Evolutionary conservation across 2,329 filamentous ascomycete genomes (phyloP), one percentile per base, ranked within the genome.

Genomic region (Penicillium sp.): DNA sequence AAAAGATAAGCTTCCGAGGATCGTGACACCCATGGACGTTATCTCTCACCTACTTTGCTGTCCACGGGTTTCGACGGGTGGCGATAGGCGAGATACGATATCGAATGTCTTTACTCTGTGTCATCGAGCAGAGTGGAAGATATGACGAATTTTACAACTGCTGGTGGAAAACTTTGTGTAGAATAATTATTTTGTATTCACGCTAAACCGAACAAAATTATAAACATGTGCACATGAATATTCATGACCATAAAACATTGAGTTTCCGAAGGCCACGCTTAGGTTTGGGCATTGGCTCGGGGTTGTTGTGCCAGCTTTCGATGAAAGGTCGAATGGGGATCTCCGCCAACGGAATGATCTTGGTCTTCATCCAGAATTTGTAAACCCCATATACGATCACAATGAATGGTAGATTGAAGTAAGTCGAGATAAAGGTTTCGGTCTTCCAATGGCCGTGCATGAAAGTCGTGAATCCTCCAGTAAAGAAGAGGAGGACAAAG

Each of bases 401-500:
- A 59, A 86, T 84, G 24, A 84, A 76, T 0, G 82, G 81, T 24
- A 86, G 79, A n/a, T 83, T 83, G 22, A 86, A 74, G 61, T 87
- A 87, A 0, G 80, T 77, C 0, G 82, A 82, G 51, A 79, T 72
- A 0, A 83, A 82, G 63, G 85, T 85, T 66, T 90, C 89, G 7
- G 87, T 81, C 32, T 21, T 53, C 65, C 65, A 68, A 14, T 60
- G 48, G 0, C 60, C 59, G 5, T 62, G 54, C 31, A 67, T 60
- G 22, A 68, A 69, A 0, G 61, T 64, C 10, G 84, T 79, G 69
- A 89, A 90, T 0, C 87, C 88, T 57, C 88, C 88, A 49, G 88
- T 85, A 4, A 90, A 70, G 9, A 82, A 85, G 2, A 90, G 73
- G n/a, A 89, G 67, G 3, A 71, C 62, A 36, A 89, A 80, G 18